Conservation (phyloP, 2,329 filamentous ascomycete genomes). For the Penicillium sclerotigenum region DNA sequence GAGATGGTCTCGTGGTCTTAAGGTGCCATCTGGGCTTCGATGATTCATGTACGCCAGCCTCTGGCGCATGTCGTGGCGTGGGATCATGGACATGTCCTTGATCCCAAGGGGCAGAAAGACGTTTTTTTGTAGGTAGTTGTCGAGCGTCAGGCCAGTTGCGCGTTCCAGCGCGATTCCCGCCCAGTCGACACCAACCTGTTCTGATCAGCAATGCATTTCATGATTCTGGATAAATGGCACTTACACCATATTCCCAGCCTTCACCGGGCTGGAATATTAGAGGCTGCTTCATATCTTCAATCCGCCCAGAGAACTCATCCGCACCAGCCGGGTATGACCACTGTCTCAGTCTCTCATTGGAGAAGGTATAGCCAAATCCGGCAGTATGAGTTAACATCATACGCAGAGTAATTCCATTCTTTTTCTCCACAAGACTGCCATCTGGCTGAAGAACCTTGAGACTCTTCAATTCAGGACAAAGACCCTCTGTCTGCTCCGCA, state of each 20-base stretch:
- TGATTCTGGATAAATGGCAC: conserved; percentile 13
- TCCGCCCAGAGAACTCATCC: conserved; percentile 58
- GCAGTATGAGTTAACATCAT: conserved; percentile 57
- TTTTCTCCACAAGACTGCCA: conserved; percentile 42
- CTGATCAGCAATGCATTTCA: background rate
- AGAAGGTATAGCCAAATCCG: conserved; percentile 59
- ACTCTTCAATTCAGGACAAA: conserved; percentile 45
- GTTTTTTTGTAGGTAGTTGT: conserved; percentile 50
- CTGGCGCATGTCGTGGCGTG: conserved; percentile 52
- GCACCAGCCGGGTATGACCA: conserved; percentile 50
- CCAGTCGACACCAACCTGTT: conserved; percentile 54
- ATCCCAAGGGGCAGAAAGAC: conserved; percentile 51
- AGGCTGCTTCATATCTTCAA: conserved; percentile 52
- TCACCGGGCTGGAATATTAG: conserved; percentile 63
- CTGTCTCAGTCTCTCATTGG: conserved; percentile 50
- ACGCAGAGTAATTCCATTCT: conserved; percentile 53
- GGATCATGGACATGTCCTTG: conserved; percentile 56
- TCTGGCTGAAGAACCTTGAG: conserved; percentile 42
- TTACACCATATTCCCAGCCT: conserved; percentile 59
- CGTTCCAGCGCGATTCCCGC: conserved; percentile 52
- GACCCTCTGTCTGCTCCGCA: conserved; percentile 36
- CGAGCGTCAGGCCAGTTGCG: conserved; percentile 43
- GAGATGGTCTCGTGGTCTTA: conserved; percentile 50
- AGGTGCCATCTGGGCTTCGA: conserved; percentile 45
- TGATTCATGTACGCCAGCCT: conserved; percentile 58